Evolutionary conservation across 1,139 yeast species (phyloP).

Genomic region (Blastobotrys persicus): DNA sequence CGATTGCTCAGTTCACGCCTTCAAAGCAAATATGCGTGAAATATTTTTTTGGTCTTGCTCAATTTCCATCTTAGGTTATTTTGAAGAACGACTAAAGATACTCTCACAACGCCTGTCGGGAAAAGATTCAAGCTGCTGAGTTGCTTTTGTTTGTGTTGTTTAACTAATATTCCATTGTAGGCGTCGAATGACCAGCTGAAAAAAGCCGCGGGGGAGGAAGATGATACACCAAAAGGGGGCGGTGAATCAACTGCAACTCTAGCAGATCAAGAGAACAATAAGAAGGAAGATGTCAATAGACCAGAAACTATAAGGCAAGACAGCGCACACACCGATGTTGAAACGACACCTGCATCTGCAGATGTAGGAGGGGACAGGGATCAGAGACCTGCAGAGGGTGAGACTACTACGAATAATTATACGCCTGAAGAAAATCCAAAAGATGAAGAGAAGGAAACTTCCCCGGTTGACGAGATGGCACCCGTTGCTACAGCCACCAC

Average conservation of each 20-base stretch:
- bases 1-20: no score
- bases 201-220: not conserved
- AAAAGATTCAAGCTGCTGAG: not conserved
- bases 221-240: not conserved
- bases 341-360: not conserved
- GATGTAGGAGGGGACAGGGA: slow-evolving; percentile 3
- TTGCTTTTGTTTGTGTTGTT: not conserved
- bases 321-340: not conserved
- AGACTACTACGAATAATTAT: not conserved
- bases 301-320: not conserved
- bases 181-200: not conserved
- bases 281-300: not conserved
- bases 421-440: not conserved
- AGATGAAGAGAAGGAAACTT: not conserved
- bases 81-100: no score
- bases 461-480: slow-evolving; percentile 1
- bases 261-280: not conserved
- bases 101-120: no score
- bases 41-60: no score
- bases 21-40: no score
- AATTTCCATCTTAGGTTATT: no score
- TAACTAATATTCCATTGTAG: not conserved
- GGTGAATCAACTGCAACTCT: not conserved
- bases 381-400: slow-evolving; percentile 3
- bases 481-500: not conserved